A percentile compares a stretch with the other conserved stretches of the same genome.
Conservation (phyloP, 805 yeast species). For the Saturnispora besseyi region DNA sequence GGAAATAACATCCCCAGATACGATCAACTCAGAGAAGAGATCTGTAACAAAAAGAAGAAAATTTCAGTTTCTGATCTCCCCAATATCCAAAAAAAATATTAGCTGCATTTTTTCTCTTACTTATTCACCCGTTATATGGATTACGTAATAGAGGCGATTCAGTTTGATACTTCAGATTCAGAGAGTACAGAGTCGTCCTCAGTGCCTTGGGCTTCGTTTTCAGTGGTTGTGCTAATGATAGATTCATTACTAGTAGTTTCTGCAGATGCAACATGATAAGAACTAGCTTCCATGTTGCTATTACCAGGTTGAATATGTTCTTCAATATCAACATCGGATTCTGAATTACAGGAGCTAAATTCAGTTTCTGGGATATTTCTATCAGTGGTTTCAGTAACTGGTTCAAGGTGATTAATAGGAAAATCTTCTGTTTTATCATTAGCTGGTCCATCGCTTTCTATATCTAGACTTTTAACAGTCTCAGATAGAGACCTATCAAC, state of each 20-base stretch:
- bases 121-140: not conserved
- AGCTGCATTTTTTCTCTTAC: not conserved
- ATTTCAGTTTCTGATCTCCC: not conserved
- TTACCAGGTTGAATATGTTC: not conserved
- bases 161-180: constrained; percentile 2
- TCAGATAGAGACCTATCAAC: no score
- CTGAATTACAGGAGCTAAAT: not conserved
- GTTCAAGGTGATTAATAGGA: not conserved
- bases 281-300: not conserved
- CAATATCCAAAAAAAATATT: not conserved
- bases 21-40: not conserved
- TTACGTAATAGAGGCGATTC: not conserved
- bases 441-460: not conserved
- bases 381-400: not conserved
- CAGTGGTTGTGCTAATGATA: constrained; percentile 6
- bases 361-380: not conserved
- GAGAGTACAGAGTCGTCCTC: constrained; percentile 5
- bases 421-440: not conserved
- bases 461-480: not conserved
- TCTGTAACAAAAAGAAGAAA: not conserved
- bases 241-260: constrained; percentile 4
- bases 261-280: not conserved
- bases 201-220: not conserved
- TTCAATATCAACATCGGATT: not conserved
- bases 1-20: constrained; percentile 9